Conservation (phyloP, 805 yeast species). For the Nakazawaea anatomiae region DNA sequence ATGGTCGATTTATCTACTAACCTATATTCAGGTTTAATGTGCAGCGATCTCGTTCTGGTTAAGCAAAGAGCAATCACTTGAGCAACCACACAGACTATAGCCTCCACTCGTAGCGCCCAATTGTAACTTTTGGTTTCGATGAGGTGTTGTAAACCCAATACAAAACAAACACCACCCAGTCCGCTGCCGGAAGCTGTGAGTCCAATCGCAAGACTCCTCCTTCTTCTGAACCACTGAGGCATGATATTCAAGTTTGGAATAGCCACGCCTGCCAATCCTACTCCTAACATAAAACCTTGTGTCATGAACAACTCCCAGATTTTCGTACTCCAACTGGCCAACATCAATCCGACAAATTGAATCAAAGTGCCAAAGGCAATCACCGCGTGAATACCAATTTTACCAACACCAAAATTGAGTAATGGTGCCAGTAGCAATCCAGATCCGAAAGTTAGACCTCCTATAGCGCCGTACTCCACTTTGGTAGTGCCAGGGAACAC, state of each 20-base stretch:
- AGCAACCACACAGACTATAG: slow-evolving; percentile 31
- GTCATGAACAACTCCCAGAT: slow-evolving; percentile 64
- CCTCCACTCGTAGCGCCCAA: slow-evolving; percentile 49
- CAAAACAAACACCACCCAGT: slow-evolving; percentile 44
- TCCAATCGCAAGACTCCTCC: slow-evolving; percentile 49
- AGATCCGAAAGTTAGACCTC: slow-evolving; percentile 59
- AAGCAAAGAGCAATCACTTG: slow-evolving; percentile 27
- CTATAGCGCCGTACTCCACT: slow-evolving; percentile 59
- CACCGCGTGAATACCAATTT: slow-evolving; percentile 33
- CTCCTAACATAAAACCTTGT: slow-evolving; percentile 61
- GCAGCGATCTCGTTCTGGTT: slow-evolving; percentile 30
- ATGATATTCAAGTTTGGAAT: slow-evolving; percentile 54
- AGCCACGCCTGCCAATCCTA: slow-evolving; percentile 50
- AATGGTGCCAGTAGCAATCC: slow-evolving; percentile 47
- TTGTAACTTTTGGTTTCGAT: slow-evolving; percentile 29
- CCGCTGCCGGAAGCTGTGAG: slow-evolving; percentile 47
- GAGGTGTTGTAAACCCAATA: slow-evolving; percentile 41
- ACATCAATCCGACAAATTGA: slow-evolving; percentile 48
- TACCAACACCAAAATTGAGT: slow-evolving; percentile 39
- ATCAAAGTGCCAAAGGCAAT: slow-evolving; percentile 40
- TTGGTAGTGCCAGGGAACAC: slow-evolving; percentile 49
- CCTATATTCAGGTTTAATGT: slow-evolving; percentile 28
- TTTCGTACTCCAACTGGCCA: slow-evolving; percentile 54
- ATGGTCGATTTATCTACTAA: slow-evolving; percentile 37
- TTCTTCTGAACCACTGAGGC: slow-evolving; percentile 68